Evolutionary conservation across 805 yeast genomes (phyloP), one percentile per base, ranked within the genome.

Genomic region (Priceomyces castillae): DNA sequence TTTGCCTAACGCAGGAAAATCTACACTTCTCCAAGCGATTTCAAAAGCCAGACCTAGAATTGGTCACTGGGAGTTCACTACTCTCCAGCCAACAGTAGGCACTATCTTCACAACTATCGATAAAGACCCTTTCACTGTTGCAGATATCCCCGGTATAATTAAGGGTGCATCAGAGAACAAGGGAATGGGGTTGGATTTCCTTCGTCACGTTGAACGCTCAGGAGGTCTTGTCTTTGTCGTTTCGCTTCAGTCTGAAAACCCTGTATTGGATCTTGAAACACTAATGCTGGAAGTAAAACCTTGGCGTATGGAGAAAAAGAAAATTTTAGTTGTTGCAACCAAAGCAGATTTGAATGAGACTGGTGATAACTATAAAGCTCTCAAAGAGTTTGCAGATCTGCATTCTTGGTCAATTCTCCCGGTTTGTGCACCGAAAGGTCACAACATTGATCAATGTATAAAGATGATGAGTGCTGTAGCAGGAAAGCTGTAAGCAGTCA

Each of bases 1-100:
- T 0, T 70, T 94, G 15, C 99, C 99, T 1, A 94, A 94, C 63
- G 97, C 98, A 3, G 99, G 99, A 1, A 94, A 94, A 59, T 88
- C 96, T 2, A 89, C 97, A 0, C 71, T 94, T 23, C 65, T 94
- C 36, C 71, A 95, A 43, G 90, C 95, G 7, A 88, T 94, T 12
- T 87, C 97, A 0, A 80, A 81, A 42, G 98, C 99, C 0, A 74
- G 83, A 44, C 97, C 99, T 1, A 72, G 87, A 44, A 86, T 94
- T 11, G 99, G 98, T 0, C 95, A 90, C 62, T 94, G 97, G 97
- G 95, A 86, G 56, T 94, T 94, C 59, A 94, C 99, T 0, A 94
- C 99, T 0, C 67, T 94, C 41, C 88, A 83, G 47, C 99, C 99
- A 0, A 84, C 89, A 0, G 80, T 94, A 39, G 99, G 99, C 3